Evolutionary conservation across 192 early-diverging fungal genomes (phyloP).

Genomic region (Oehlia diaphana): DNA sequence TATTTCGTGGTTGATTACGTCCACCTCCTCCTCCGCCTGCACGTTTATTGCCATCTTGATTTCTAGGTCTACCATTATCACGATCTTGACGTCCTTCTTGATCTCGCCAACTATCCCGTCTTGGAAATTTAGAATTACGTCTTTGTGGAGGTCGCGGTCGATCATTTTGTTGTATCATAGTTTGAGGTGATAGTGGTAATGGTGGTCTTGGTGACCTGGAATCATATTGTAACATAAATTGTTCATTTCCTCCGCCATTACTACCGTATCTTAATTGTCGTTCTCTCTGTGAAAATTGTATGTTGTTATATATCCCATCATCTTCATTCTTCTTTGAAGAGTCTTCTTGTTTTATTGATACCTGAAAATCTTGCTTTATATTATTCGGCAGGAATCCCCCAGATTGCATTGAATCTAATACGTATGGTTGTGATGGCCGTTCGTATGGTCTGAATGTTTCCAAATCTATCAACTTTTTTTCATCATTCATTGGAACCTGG

Average conservation of each 20-base stretch:
- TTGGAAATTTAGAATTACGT: background rate
- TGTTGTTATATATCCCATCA: background rate
- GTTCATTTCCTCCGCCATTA: background rate
- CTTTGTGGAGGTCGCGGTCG: background rate
- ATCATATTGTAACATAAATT: background rate
- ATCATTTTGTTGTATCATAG: background rate
- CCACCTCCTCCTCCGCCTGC: background rate
- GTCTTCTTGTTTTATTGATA: background rate
- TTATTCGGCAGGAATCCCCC: background rate
- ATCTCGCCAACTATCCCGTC: constrained; percentile 17
- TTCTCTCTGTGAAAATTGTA: background rate
- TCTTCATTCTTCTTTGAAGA: background rate
- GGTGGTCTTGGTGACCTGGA: background rate
- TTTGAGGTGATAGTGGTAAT: background rate
- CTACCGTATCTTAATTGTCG: background rate
- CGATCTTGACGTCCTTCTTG: background rate
- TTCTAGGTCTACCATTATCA: background rate
- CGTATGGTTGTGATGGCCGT: background rate
- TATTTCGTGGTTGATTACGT: background rate
- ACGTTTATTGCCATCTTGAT: background rate
- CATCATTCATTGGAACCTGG: background rate
- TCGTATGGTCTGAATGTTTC: constrained; percentile 7
- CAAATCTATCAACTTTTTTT: background rate
- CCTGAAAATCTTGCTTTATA: background rate
- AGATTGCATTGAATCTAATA: background rate